Conservation (phyloP, 2,329 filamentous ascomycete genomes). For the Fusarium bulbicola region DNA sequence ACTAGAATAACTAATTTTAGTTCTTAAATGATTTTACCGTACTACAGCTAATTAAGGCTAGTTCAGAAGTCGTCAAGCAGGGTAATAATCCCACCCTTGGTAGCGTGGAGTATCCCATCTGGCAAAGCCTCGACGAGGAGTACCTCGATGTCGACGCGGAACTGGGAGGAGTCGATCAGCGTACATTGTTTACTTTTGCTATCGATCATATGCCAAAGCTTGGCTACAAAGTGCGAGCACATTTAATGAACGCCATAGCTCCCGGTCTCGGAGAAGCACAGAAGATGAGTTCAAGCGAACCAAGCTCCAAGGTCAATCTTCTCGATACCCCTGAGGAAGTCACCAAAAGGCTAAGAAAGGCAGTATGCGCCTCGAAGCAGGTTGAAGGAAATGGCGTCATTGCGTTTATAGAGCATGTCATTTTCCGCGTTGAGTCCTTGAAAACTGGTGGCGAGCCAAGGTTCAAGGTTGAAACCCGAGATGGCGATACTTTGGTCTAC, state of each 20-base stretch:
- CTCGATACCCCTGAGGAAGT: not conserved
- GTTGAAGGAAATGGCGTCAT: not conserved
- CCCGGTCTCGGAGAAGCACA: not conserved
- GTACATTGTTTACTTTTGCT: not conserved
- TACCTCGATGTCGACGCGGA: not conserved
- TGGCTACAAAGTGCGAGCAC: not conserved
- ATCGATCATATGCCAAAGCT: not conserved
- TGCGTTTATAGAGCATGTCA: not conserved
- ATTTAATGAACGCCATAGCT: not conserved
- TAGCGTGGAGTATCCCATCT: not conserved
- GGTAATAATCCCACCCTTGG: not conserved
- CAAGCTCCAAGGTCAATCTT: not conserved
- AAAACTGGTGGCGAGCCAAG: not conserved
- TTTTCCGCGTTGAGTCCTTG: not conserved
- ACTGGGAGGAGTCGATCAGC: not conserved
- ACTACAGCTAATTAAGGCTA: not conserved
- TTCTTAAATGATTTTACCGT: fast-evolving
- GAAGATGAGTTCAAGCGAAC: slow-evolving; percentile 9
- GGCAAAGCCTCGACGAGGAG: not conserved
- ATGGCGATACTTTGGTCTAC: not conserved
- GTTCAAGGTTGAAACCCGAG: not conserved
- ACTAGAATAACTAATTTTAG: not conserved
- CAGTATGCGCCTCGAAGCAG: fast-evolving
- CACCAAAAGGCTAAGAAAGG: not conserved
- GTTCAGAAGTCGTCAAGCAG: not conserved